Base-by-base conservation (phyloP, 176 grass and related monocot species). In the Alloteropsis semialata region DNA sequence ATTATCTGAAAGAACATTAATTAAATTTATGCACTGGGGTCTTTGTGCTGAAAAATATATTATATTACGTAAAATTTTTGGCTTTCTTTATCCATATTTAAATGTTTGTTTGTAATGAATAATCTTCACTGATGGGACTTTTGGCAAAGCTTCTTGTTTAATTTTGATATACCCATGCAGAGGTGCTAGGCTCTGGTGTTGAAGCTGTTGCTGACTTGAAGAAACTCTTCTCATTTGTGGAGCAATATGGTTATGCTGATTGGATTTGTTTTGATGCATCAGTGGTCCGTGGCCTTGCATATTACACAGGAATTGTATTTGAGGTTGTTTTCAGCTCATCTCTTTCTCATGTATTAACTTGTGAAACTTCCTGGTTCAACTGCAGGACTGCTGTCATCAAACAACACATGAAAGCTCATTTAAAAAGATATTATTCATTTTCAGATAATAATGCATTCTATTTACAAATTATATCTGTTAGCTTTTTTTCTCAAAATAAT, bases 251-350 rank as follows among this genome's bases (percentile, higher is more conserved):
- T 67, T 97, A 94, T 84, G 82, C 90, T 45, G 81, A 92, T 78
- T 97, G 95, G 95, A 85, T 97, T 81, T 92, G 73, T 92, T 97
- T 94, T 68, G 92, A 97, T 80, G 95, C 92, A 63, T 94, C 95
- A 76, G 86, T 97, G 75, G 95, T 97, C 45, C 92, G 90, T 85
- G 95, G 95, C 49, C 92, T 97, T 80, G 95, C 95, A 57, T 97
- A 97, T 74, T 97, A 97, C 84, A 97, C 95, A n/a, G 95, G 95
- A 68, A 91, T 92, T 82, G 95, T 97, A 61, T 97, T 97, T 60
- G 90, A 97, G 92, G 92, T 97, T 49, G 21, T 68, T 80, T 15
- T 59, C 43, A 34, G 45, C 55, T 27, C 50, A 42, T 22, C 8
- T 80, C 39, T 29, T 74, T 75, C 6, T 58, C 5, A 51, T 43